Evolutionary conservation across 192 early-diverging fungal species (phyloP).

Genomic region (Dimargaris xerosporica): DNA sequence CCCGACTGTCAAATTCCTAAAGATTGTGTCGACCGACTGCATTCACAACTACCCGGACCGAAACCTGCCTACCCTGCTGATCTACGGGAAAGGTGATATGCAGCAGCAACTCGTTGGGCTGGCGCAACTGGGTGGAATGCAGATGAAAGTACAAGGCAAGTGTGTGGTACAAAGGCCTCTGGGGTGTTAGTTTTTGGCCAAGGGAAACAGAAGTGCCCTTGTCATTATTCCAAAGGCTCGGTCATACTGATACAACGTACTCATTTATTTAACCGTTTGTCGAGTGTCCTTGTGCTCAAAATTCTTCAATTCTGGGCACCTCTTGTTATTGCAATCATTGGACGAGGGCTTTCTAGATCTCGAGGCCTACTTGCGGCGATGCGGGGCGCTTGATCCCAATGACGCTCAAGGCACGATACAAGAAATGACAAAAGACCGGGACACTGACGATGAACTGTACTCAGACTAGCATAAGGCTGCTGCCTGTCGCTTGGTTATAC

Average conservation of each 20-base stretch:
- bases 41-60: conserved; percentile 90
- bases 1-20: conserved; percentile 82
- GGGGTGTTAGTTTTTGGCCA: too few relatives aligned
- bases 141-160: conserved; percentile 50
- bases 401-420: conserved; percentile 1
- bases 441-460: conserved; percentile 22
- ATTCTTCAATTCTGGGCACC: too few relatives aligned
- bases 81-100: conserved; percentile 82
- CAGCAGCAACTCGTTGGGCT: conserved; percentile 70
- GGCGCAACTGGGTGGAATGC: conserved; percentile 61
- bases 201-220: too few relatives aligned
- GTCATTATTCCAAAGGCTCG: too few relatives aligned
- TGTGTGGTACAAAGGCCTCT: too few relatives aligned
- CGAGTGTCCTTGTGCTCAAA: too few relatives aligned
- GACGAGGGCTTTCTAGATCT: too few relatives aligned
- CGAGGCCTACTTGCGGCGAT: not conserved
- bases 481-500: too few relatives aligned
- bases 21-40: conserved; percentile 84
- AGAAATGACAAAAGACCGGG: conserved; percentile 23
- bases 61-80: conserved; percentile 74
- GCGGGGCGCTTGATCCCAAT: not conserved
- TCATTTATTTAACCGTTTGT: too few relatives aligned
- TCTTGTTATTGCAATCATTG: too few relatives aligned
- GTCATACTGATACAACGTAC: too few relatives aligned
- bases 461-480: too few relatives aligned